Base-by-base conservation (phyloP, 2,329 filamentous ascomycete genomes). In the Zalaria sp. region DNA sequence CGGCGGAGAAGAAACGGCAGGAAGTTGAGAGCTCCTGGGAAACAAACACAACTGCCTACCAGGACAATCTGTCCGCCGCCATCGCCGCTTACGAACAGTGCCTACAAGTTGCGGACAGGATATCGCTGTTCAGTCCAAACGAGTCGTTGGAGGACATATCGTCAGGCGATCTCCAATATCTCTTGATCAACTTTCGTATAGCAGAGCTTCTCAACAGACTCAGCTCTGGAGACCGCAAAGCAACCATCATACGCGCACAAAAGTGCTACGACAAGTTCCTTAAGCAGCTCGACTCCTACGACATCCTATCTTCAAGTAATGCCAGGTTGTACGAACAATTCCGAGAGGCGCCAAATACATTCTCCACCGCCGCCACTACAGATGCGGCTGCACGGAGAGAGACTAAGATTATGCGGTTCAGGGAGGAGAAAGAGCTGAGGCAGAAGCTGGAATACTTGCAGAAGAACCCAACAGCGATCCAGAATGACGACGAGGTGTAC, bases 71-170 rank as follows among this genome's bases (percentile, higher is more conserved):
- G 50, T 67, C 68, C 45, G 63, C 69, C 34, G 75, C 83, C 34
- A 76, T 93, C 51, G 63, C 73, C 48, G 73, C 77, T 41, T 89
- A 93, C 63, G 70, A 82, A 53, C 70, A 82, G 58, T 88, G 83
- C 59, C 69, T 81, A 44, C 67, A 75, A 45, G 74, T 83, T 43
- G 76, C 84, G 48, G 69, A 76, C 49, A 71, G 77, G 45, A 69
- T 91, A 26, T 81, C 83, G 0, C 69, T 98, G 41, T 96, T 96
- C 72, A 94, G 86, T 51, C 71, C 79, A 31, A 98, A 98, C 62
- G 91, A 98, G 61, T 73, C 75, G 1, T 63, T 89, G 34, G 91
- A 98, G 47, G 91, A 98, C 63, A 67, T 95, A 28, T 69, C 83
- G 9, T 93, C 89, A 1, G 71, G 73, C n/a, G 81, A 93, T 54